Evolutionary conservation across 345 rosid species (phyloP).

Genomic region (Tarenaya hassleriana): DNA sequence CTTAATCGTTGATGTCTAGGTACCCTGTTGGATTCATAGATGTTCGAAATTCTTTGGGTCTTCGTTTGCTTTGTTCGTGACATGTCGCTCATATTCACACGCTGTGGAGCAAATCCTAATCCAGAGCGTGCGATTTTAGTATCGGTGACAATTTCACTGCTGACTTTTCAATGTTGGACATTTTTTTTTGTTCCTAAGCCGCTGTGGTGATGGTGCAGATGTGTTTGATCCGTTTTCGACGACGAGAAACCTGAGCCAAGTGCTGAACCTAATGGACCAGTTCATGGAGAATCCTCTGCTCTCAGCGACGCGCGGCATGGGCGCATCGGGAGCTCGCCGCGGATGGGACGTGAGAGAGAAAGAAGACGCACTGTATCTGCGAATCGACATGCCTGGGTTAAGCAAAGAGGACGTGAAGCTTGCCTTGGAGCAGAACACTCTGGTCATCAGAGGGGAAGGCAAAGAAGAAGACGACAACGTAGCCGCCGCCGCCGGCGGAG

Average conservation of each 20-base stretch:
- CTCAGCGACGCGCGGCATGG: slow-evolving; percentile 33
- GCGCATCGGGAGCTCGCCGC: slow-evolving; percentile 26
- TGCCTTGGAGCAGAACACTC: slow-evolving; percentile 51
- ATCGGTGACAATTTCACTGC: not conserved
- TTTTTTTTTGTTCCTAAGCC: not conserved
- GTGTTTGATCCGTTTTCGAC: slow-evolving; percentile 57
- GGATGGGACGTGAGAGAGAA: slow-evolving; percentile 54
- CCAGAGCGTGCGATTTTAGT: not conserved
- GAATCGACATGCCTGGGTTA: slow-evolving; percentile 59
- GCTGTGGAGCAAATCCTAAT: too few relatives aligned
- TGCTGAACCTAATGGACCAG: slow-evolving; percentile 62
- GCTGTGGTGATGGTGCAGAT: slow-evolving; percentile 22
- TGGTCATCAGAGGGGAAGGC: slow-evolving; percentile 56
- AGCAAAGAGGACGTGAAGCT: slow-evolving; percentile 55
- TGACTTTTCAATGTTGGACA: not conserved
- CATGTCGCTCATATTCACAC: too few relatives aligned
- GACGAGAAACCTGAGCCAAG: slow-evolving; percentile 52
- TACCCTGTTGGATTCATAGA: too few relatives aligned
- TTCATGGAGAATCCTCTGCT: slow-evolving; percentile 44
- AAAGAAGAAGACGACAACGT: slow-evolving; percentile 28
- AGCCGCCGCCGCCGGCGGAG: too few relatives aligned
- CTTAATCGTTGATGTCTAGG: too few relatives aligned
- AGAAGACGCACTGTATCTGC: slow-evolving; percentile 30
- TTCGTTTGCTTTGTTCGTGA: too few relatives aligned
- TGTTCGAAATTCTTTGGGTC: too few relatives aligned